Base-by-base conservation (phyloP, 768 basidiomycete genomes). In the Gloeopeniophorella convolvens region DNA sequence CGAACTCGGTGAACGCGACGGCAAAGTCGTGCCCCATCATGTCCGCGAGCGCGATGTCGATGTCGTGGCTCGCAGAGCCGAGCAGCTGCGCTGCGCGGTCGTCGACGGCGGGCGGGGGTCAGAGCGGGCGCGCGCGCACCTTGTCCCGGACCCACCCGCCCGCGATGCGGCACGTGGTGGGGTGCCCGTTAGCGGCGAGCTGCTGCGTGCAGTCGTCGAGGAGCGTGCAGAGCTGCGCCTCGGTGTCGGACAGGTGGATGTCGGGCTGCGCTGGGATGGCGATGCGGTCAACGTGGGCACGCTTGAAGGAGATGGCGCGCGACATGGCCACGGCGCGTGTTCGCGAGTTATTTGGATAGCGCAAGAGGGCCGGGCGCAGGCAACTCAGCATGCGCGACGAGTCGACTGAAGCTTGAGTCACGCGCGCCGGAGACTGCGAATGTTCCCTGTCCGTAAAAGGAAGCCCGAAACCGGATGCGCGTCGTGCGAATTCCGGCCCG, bases 131-230 rank as follows among this genome's bases (percentile, higher is more conserved):
- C 6, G n/a, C 23, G 65, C 70, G 59, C 53, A 93, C 95, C 83
- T 99, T 99, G 67, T 99, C 96, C 61, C 96, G 75, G 37, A 98
- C 96, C 96, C 96, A 99, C 16, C 96, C 96, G 15, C 96, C 96
- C 10, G 93, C 96, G 40, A 99, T 89, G 58, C 96, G 77, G 64
- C 95, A 95, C 1, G 79, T 75, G 0, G 80, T 82, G 4, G 67
- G 65, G 18, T 80, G 71, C 9, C 73, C 74, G 43, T 79, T 72
- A 28, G 70, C 64, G 49, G 72, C 74, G 57, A 85, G 68, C 57
- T 77, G 68, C 12, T 64, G 67, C 5, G 83, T 79, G 63, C 87
- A 96, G 50, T 83, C 82, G 62, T 94, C 83, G 45, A 97, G 74
- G n/a, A 94, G 73, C 3, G 69, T 63, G 66, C 89, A 92, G 35